Conservation (phyloP, 2,329 filamentous ascomycete genomes). For the Chrysosporium keratinophilum region DNA sequence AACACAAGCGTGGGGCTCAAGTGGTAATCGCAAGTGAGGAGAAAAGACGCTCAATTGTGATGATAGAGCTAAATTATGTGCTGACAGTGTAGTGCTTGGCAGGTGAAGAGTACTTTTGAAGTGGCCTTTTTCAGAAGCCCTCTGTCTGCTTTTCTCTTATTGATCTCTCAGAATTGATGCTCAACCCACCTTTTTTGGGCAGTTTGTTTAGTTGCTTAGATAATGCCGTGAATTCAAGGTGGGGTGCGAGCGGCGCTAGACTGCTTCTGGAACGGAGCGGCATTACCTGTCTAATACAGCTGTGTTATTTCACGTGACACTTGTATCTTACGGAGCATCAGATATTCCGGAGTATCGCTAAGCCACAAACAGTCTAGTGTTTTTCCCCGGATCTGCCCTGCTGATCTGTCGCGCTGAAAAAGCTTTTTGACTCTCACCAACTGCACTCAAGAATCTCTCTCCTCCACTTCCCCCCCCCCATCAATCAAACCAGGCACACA, state of each 20-base stretch:
- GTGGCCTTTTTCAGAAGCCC: no score
- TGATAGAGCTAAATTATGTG: no score
- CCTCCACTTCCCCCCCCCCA: neutral
- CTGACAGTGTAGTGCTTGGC: neutral
- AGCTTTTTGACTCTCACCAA: neutral
- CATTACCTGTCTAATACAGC: neutral
- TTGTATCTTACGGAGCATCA: neutral
- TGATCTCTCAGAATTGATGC: neutral
- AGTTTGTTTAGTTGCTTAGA: slow-evolving; percentile 11
- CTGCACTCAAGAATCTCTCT: neutral
- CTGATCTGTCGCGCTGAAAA: slow-evolving; percentile 4
- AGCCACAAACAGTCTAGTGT: neutral
- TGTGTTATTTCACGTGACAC: neutral
- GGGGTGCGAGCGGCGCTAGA: neutral
- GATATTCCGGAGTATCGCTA: neutral
- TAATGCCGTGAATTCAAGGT: neutral
- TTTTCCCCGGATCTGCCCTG: slow-evolving; percentile 13
- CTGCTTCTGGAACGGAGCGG: neutral
- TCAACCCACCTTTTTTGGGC: slow-evolving; percentile 5
- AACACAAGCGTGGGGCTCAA: slow-evolving; percentile 16
- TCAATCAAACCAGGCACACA: neutral
- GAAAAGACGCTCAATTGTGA: no score
- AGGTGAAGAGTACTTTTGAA: no score
- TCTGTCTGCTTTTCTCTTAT: neutral
- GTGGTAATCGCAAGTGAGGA: no score